Evolutionary conservation across 1,139 yeast genomes (phyloP), one percentile per base, ranked within the genome.

Genomic region (Debaryomycetaceae sp.): DNA sequence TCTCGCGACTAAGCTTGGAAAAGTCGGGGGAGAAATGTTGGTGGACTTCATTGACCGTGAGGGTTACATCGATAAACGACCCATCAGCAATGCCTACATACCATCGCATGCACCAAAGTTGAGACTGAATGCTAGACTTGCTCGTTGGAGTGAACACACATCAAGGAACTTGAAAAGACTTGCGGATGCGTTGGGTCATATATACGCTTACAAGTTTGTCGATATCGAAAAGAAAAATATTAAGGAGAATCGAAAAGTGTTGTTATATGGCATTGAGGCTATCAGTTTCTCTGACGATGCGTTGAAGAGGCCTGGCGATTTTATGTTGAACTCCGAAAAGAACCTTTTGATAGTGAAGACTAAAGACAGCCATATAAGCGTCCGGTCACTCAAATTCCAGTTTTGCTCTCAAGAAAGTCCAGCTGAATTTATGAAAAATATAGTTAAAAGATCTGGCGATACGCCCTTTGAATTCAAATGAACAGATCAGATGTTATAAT

Each of bases 21-120:
- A 49, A 0, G 50, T 70, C 5, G 96, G 96, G 3, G 87, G 88
- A 0, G 58, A 70, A 0, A 63, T 87, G 34, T 65, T 89, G n/a
- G 63, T 62, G 0, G 48, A 72, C 1, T 80, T 78, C 0, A 52
- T 88, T 0, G 57, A 59, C 1, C 50, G 68, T 0, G 59, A 65
- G 1, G 44, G 62, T 1, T 83, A 63, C 57, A 50, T 46, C 6
- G 53, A 55, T 36, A 59, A 59, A 35, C 42, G 45, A 14, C 46
- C 56, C 1, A 34, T 68, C 6, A 30, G 39, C 0, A 58, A 42
- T 6, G 44, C 69, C 0, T 68, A 72, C 46, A 55, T 62, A 3
- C 73, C 61, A 43, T 80, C 88, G 0, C 68, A 77, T 46, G 95
- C 96, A 0, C 64, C 78, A 2, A 85, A 83, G 55, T 70, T 84